phyloP scores from a whole-genome alignment of 768 basidiomycete species.

The Calocera cornea region DNA sequence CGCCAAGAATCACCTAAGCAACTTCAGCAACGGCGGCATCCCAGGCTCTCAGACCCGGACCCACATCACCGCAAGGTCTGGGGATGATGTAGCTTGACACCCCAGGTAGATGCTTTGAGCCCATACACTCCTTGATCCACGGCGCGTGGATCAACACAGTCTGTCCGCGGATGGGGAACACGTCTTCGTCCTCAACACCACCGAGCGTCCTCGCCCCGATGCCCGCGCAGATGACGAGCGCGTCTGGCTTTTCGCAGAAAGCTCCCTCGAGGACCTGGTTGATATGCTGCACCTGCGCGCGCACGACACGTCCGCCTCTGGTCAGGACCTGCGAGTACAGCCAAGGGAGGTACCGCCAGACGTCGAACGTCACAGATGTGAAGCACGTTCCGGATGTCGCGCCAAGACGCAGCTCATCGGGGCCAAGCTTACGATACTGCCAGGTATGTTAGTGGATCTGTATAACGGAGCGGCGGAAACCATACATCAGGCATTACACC shows the following conservation, averaged over 20 bases:
- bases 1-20: constrained; percentile 39
- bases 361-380: constrained; percentile 55
- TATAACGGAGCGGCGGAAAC: not conserved
- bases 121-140: constrained; percentile 33
- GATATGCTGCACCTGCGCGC: constrained; percentile 52
- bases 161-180: constrained; percentile 75
- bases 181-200: constrained; percentile 62
- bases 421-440: constrained; percentile 27
- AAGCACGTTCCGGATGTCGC: constrained; percentile 43
- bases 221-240: constrained; percentile 57
- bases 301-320: constrained; percentile 46
- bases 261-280: constrained; percentile 52
- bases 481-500: constrained; percentile 25
- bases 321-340: constrained; percentile 45
- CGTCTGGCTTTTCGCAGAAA: constrained; percentile 30
- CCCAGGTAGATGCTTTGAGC: constrained; percentile 16
- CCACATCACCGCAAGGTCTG: constrained; percentile 41
- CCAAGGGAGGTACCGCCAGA: constrained; percentile 48
- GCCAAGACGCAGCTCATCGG: constrained; percentile 30
- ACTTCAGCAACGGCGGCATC: not conserved
- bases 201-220: constrained; percentile 60
- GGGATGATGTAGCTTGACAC: constrained; percentile 53
- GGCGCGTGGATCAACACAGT: constrained; percentile 64
- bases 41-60: constrained; percentile 12
- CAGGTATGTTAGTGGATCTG: not conserved